A percentile compares a stretch with the other conserved stretches of the same genome.
Conservation (phyloP, 2,329 filamentous ascomycete species). For the Phaeosphaeria sp. region DNA sequence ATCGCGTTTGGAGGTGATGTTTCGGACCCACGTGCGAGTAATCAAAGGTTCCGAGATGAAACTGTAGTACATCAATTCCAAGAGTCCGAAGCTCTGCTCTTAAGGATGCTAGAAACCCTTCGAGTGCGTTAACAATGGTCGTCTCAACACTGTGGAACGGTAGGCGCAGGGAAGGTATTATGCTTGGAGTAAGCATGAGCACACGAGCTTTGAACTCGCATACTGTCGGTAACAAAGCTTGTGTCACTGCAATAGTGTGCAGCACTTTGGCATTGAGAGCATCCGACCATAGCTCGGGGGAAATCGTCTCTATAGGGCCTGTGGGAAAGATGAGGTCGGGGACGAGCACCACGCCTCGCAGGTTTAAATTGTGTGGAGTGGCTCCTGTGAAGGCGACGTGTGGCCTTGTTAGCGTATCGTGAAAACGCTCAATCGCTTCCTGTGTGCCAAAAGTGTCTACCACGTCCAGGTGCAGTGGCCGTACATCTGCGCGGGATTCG, state of each 20-base stretch:
- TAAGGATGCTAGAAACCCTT: slow-evolving; percentile 82
- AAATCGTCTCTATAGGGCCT: slow-evolving; percentile 83
- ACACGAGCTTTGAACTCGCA: slow-evolving; percentile 67
- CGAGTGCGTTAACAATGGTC: slow-evolving; percentile 83
- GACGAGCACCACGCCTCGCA: slow-evolving; percentile 83
- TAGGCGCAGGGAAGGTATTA: slow-evolving; percentile 79
- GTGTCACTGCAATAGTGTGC: slow-evolving; percentile 85
- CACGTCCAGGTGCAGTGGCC: slow-evolving; percentile 81
- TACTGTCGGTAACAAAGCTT: slow-evolving; percentile 74
- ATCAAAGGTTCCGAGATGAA: slow-evolving; percentile 92
- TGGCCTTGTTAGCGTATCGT: slow-evolving; percentile 72
- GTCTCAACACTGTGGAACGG: slow-evolving; percentile 87
- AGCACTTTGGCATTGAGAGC: slow-evolving; percentile 91
- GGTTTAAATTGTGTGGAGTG: slow-evolving; percentile 74
- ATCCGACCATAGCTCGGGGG: slow-evolving; percentile 83
- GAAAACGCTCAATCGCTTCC: slow-evolving; percentile 74
- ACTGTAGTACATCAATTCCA: slow-evolving; percentile 79
- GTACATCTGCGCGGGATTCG: slow-evolving; percentile 80
- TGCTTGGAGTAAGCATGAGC: slow-evolving; percentile 78
- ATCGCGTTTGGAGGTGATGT: slow-evolving; percentile 47
- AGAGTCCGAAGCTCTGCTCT: slow-evolving; percentile 79
- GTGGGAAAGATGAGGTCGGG: slow-evolving; percentile 80
- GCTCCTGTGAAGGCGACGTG: slow-evolving; percentile 79
- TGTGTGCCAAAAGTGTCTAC: slow-evolving; percentile 75
- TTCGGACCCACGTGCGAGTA: slow-evolving; percentile 67